A percentile compares a stretch with the other conserved stretches of the same genome.
Evolutionary conservation across 768 basidiomycete genomes (phyloP).

Genomic region (Trametes villosa): DNA sequence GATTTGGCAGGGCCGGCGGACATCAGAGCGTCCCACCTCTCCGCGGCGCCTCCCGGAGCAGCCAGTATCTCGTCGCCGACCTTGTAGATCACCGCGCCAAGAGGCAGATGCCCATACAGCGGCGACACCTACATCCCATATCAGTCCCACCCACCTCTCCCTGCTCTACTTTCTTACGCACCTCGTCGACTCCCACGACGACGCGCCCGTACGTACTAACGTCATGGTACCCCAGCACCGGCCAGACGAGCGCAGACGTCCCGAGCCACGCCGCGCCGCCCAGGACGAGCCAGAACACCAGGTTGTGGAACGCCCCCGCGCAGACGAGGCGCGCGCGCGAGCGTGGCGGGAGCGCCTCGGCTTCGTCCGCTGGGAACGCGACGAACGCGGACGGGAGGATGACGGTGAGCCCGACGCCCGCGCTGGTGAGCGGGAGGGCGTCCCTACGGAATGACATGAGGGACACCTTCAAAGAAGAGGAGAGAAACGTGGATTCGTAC

Average conservation of each 20-base stretch:
- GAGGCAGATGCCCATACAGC: conserved; percentile 55
- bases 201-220: conserved; percentile 54
- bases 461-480: background rate
- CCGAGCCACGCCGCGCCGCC: conserved; percentile 38
- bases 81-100: conserved; percentile 62
- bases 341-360: conserved; percentile 25
- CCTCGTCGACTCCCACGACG: conserved; percentile 57
- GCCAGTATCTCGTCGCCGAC: conserved; percentile 65
- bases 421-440: conserved; percentile 59
- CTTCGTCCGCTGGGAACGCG: conserved; percentile 50
- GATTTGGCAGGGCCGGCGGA: conserved; percentile 8
- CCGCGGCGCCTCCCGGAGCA: conserved; percentile 28
- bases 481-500: conserved; percentile 46
- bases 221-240: conserved; percentile 54
- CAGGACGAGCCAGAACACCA: conserved; percentile 59
- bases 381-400: conserved; percentile 81
- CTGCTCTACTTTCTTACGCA: conserved; percentile 37
- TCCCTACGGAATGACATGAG: conserved; percentile 48
- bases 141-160: background rate
- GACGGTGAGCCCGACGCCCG: conserved; percentile 64
- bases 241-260: conserved; percentile 19
- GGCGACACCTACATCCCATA: conserved; percentile 56
- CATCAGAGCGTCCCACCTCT: conserved; percentile 56
- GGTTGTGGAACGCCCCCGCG: conserved; percentile 81
- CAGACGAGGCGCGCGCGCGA: conserved; percentile 65